Base-by-base conservation (phyloP, 1,284 basidiomycete species). In the Caloboletus firmus region DNA sequence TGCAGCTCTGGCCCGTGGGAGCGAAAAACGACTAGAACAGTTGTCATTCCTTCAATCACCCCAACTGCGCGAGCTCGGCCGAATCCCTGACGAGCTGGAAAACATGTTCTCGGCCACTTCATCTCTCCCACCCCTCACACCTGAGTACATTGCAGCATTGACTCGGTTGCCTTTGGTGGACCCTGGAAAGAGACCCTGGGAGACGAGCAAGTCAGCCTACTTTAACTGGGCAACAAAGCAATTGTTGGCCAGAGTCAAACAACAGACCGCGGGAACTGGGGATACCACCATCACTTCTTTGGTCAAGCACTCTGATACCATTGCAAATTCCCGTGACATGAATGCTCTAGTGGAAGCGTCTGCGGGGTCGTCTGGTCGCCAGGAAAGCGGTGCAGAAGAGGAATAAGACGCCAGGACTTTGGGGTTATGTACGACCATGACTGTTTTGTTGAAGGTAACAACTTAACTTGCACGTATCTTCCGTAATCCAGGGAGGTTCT, bases 111-210 rank as follows among this genome's bases (percentile, higher is more conserved):
- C 70, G 15, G 64, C 74, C 1, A 70, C 81, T 12, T 73, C 78
- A 0, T 67, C 78, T 5, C 75, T 89, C 2, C 82, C 85, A 0
- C 71, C 77, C 0, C 69, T 81, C 48, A 80, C 82, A 41, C 72
- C 77, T 12, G 70, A 77, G 1, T 67, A 72, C 4, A 66, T 76
- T 13, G 67, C 74, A 8, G 71, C 75, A 5, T 70, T 79, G 13
- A 65, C 70, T 15, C 69, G 74, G n/a, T 46, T 72, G 24, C 72
- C 74, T 11, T 60, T 75, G 22, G 60, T 70, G 2, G 84, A 85
- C 57, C 82, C 83, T 0, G 83, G 85, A 8, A 89, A 87, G 68
- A 78, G 85, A 11, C 76, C 77, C 30, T 90, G 87, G 87, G 88
- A 90, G 71, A 81, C 78, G 28, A 81, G 76, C 62, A 79, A 78